Evolutionary conservation across 805 yeast genomes (phyloP).

Genomic region (Hyphopichia homilentoma): DNA sequence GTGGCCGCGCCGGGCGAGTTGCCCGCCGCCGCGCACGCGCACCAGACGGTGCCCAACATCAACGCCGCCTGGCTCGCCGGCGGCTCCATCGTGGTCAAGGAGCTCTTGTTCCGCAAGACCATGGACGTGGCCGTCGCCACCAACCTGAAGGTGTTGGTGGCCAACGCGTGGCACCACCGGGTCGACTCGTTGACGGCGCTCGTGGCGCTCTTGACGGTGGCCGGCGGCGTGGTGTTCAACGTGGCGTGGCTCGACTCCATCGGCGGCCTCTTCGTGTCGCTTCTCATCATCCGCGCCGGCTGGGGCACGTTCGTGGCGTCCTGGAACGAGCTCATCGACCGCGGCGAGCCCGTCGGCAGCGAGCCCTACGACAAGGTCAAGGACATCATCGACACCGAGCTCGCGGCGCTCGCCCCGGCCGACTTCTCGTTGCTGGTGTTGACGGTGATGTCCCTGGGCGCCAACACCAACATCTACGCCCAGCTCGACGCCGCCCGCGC

Average conservation of each 20-base stretch:
- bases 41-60: constrained; percentile 45
- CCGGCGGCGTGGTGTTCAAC: constrained; percentile 75
- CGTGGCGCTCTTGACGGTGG: constrained; percentile 85
- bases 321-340: constrained; percentile 73
- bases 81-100: constrained; percentile 83
- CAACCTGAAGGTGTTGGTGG: constrained; percentile 85
- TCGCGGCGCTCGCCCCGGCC: constrained; percentile 17
- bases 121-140: constrained; percentile 71
- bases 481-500: constrained; percentile 25
- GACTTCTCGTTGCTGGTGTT: constrained; percentile 37
- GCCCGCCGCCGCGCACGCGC: constrained; percentile 30
- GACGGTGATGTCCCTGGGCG: constrained; percentile 54
- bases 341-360: constrained; percentile 52
- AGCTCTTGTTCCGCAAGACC: constrained; percentile 82
- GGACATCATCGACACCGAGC: constrained; percentile 33
- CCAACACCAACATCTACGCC: constrained; percentile 44
- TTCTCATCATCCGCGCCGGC: constrained; percentile 81
- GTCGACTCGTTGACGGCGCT: constrained; percentile 89
- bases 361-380: constrained; percentile 45
- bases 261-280: constrained; percentile 87
- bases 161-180: constrained; percentile 99
- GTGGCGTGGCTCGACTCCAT: constrained; percentile 86
- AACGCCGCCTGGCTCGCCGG: constrained; percentile 97
- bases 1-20: constrained; percentile 18
- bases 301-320: constrained; percentile 67